These are phyloP conservation scores for Penicillium argentinense DNA, from an alignment of 495 filamentous ascomycete species.

Conservation along the genomic window DNA sequence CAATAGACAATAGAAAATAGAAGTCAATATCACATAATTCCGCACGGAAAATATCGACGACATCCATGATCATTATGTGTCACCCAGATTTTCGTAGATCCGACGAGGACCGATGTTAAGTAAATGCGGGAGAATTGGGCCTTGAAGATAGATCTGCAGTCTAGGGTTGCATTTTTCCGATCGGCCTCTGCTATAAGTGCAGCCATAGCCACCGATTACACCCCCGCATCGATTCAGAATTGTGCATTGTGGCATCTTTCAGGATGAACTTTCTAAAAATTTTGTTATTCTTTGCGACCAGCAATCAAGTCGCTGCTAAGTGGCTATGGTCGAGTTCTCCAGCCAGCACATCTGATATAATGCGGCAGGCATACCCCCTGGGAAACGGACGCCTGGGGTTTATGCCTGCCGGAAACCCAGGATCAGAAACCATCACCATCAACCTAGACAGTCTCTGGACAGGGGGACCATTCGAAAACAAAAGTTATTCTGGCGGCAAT, in stretches of 20 bases:
- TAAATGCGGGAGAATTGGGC: too few species aligned
- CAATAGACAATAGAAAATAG: too few species aligned
- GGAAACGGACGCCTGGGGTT: slow-evolving; percentile 41
- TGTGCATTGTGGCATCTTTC: neutral
- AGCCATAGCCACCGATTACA: too few species aligned
- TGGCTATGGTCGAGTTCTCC: slow-evolving; percentile 24
- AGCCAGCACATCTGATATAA: slow-evolving; percentile 17
- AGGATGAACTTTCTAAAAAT: neutral
- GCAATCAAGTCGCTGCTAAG: neutral
- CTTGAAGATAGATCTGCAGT: neutral
- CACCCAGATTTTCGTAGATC: too few species aligned
- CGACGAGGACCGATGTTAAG: too few species aligned
- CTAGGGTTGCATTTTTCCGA: neutral
- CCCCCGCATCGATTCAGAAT: neutral
- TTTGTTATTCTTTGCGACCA: neutral
- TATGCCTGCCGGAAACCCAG: slow-evolving; percentile 37
- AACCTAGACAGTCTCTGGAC: slow-evolving; percentile 49
- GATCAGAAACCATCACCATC: slow-evolving; percentile 37
- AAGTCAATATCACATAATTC: too few species aligned
- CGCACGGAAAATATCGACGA: too few species aligned
- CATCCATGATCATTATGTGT: too few species aligned
- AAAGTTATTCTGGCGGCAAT: slow-evolving; percentile 47
- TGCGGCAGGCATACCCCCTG: slow-evolving; percentile 32
- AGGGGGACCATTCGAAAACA: slow-evolving; percentile 42
- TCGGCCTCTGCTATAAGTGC: neutral